Percentiles rank a stretch among this genome's conserved stretches.
Evolutionary conservation across 73 alveolate genomes (phyloP).

Genomic region (Symbiodinium natans): DNA sequence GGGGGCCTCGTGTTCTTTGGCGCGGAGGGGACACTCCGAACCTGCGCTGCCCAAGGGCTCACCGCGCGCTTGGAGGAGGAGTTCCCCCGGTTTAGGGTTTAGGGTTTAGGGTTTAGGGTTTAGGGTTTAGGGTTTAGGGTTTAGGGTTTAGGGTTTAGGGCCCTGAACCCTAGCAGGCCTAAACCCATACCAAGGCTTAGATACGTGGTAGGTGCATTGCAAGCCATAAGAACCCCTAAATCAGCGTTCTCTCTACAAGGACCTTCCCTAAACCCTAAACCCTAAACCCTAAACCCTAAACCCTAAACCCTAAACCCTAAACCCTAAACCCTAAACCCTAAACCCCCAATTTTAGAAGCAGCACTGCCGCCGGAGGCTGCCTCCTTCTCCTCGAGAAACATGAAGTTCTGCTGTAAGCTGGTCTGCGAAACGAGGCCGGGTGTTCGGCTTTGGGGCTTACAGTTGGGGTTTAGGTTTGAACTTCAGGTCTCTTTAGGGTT

Average conservation of each 20-base stretch:
- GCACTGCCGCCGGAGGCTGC: neutral
- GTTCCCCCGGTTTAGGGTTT: too few species aligned
- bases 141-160: too few species aligned
- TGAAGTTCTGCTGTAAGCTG: constrained; percentile 32
- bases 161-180: neutral
- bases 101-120: too few species aligned
- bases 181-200: neutral
- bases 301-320: neutral
- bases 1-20: too few species aligned
- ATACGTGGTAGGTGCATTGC: too few species aligned
- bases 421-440: neutral
- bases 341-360: neutral
- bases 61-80: too few species aligned
- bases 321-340: neutral
- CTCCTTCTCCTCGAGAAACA: constrained; percentile 65
- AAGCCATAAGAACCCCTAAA: too few species aligned
- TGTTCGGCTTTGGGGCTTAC: neutral
- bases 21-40: too few species aligned
- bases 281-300: neutral
- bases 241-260: too few species aligned
- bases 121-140: too few species aligned
- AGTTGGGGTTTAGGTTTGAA: neutral
- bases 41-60: too few species aligned
- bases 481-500: too few species aligned
- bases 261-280: neutral